Conservation (phyloP, 1,139 yeast species). For the Debaryomycetaceae sp. region DNA sequence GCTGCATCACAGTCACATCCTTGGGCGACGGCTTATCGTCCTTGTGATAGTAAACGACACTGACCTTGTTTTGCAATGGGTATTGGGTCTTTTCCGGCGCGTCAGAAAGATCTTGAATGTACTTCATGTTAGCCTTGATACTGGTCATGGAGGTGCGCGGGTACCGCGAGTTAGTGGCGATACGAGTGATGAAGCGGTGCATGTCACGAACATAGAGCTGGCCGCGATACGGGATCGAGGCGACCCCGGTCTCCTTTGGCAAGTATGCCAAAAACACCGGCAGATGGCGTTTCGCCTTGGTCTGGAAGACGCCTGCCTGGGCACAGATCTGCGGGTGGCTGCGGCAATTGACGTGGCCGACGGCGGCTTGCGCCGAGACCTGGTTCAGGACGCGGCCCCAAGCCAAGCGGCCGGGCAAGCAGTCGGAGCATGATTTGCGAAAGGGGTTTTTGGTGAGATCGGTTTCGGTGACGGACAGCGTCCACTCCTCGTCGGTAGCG, state of each 20-base stretch:
- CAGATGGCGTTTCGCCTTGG: constrained; percentile 1
- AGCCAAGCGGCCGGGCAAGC: constrained; percentile 36
- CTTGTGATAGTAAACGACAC: constrained; percentile 48
- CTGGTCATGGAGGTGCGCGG: constrained; percentile 29
- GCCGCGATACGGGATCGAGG: constrained; percentile 26
- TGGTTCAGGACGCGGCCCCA: constrained; percentile 53
- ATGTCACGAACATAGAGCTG: constrained; percentile 13
- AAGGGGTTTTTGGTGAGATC: constrained; percentile 25
- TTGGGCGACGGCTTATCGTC: constrained; percentile 40
- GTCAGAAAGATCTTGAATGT: constrained; percentile 21
- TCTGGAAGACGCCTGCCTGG: constrained; percentile 28
- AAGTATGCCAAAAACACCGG: constrained; percentile 30
- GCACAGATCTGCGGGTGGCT: constrained; percentile 39
- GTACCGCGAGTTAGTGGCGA: constrained; percentile 26
- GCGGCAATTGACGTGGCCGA: constrained; percentile 52
- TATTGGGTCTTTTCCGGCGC: constrained; percentile 24
- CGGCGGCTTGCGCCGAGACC: constrained; percentile 27
- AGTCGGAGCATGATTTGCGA: constrained; percentile 30
- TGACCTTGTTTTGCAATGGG: constrained; percentile 32
- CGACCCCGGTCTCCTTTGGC: constrained; percentile 25
- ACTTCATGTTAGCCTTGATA: constrained; percentile 30
- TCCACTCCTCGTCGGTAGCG: constrained; percentile 30
- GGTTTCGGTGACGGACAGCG: constrained; percentile 26
- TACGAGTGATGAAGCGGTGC: constrained; percentile 22
- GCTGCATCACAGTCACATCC: constrained; percentile 50